Evolutionary conservation across 106 monocot genomes (phyloP).

Genomic region (Phalaenopsis aphrodite): DNA sequence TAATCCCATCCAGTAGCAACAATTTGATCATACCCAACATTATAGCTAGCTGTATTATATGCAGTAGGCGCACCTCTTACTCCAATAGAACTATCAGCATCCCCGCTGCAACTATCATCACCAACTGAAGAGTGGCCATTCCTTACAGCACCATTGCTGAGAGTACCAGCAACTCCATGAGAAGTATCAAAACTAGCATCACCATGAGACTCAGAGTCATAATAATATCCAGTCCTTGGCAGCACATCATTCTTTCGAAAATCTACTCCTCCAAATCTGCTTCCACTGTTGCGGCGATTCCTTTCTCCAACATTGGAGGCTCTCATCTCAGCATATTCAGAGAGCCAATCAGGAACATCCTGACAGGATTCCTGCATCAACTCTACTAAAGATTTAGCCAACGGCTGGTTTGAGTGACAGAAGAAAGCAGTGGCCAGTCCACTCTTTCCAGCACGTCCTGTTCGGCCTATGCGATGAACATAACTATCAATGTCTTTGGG

Average conservation of each 20-base stretch:
- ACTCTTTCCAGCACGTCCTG: conserved; percentile 75
- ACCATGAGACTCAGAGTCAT: neutral
- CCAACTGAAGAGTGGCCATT: neutral
- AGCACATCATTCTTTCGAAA: neutral
- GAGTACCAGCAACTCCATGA: neutral
- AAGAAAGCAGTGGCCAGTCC: conserved; percentile 91
- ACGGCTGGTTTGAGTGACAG: conserved; percentile 56
- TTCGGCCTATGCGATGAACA: conserved; percentile 84
- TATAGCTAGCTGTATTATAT: neutral
- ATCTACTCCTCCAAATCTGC: conserved; percentile 16
- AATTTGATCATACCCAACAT: neutral
- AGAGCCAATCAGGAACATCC: conserved; percentile 73
- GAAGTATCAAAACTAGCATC: neutral
- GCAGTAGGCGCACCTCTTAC: neutral
- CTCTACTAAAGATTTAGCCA: conserved; percentile 23
- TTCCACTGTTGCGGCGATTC: conserved; percentile 28
- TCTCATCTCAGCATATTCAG: conserved; percentile 34
- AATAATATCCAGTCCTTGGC: neutral
- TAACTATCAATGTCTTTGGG: conserved; percentile 91
- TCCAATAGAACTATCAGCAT: conserved; percentile 4
- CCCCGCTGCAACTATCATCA: conserved; percentile 2
- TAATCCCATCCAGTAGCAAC: conserved; percentile 3
- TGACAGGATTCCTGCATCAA: conserved; percentile 83
- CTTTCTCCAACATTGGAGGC: conserved; percentile 1
- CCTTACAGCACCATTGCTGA: neutral